These are phyloP conservation scores for Xanthoparmelia taractica DNA, from an alignment of 495 filamentous ascomycete genomes.

Conservation along the genomic window DNA sequence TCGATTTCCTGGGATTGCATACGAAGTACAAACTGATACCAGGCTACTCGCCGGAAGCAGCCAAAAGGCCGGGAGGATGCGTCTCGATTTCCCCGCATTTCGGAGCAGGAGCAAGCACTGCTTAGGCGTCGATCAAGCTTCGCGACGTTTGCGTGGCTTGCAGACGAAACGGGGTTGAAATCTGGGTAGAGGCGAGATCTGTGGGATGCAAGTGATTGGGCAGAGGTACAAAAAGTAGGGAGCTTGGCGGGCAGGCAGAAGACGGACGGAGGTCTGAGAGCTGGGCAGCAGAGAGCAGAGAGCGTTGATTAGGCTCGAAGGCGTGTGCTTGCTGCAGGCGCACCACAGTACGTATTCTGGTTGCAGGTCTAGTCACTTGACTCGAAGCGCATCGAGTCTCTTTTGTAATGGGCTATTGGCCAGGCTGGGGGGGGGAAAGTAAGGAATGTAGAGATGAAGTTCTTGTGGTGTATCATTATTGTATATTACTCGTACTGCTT, in stretches of 20 bases:
- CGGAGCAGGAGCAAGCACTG: neutral
- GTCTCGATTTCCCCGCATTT: neutral
- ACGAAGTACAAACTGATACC: too few species aligned
- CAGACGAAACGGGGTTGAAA: neutral
- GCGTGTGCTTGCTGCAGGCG: neutral
- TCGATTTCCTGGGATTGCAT: too few species aligned
- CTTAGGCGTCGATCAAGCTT: neutral
- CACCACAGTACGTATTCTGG: neutral
- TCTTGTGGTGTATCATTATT: neutral
- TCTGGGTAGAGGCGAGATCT: neutral
- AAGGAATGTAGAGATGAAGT: too few species aligned
- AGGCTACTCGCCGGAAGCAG: neutral
- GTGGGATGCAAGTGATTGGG: neutral
- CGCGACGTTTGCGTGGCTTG: neutral
- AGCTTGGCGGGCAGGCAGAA: neutral
- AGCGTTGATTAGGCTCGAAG: neutral
- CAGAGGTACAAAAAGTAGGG: neutral
- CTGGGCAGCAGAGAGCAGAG: neutral
- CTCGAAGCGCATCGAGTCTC: neutral
- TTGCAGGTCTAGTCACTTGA: neutral
- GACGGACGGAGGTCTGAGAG: neutral
- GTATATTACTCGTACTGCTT: neutral
- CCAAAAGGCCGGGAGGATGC: neutral
- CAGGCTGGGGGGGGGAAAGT: neutral
- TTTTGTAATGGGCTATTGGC: neutral